These are phyloP conservation scores for Aegilops umbellulata DNA, from an alignment of 176 grass and related monocot genomes.

Conservation along the genomic window DNA sequence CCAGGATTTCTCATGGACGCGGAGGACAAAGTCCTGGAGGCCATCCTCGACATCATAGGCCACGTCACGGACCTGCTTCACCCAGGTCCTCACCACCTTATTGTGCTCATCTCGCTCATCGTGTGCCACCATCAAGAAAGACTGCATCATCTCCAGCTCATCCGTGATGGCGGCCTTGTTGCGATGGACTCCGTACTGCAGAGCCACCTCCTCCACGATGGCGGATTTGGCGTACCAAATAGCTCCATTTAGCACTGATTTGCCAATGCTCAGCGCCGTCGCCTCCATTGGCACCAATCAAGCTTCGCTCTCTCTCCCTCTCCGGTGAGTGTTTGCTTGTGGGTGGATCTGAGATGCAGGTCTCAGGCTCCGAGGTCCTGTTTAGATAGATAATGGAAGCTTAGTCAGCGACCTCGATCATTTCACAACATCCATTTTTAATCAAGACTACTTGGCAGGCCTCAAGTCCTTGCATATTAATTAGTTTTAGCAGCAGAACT, in stretches of 20 bases:
- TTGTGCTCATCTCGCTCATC: background rate
- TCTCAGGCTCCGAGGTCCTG: too few species aligned
- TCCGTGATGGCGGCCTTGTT: constrained; percentile 3
- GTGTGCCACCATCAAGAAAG: background rate
- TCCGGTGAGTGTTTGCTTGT: too few species aligned
- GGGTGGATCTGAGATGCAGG: too few species aligned
- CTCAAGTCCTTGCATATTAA: background rate
- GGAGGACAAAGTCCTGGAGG: too few species aligned
- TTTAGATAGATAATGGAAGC: too few species aligned
- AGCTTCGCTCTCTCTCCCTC: background rate
- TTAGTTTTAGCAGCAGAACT: background rate
- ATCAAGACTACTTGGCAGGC: too few species aligned
- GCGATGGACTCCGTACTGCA: constrained; percentile 6
- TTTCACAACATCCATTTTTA: too few species aligned
- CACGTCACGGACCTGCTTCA: background rate
- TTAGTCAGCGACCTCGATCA: too few species aligned
- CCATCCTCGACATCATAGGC: background rate
- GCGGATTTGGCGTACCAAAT: background rate
- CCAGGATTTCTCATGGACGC: too few species aligned
- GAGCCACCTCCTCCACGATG: background rate
- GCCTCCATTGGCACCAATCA: too few species aligned
- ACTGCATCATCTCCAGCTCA: constrained; percentile 32
- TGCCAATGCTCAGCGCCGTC: too few species aligned
- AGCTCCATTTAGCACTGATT: background rate
- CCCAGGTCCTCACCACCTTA: constrained; percentile 7